These are phyloP conservation scores for Barnettozyma vustinii DNA, from an alignment of 805 yeast species.

Conservation along the genomic window DNA sequence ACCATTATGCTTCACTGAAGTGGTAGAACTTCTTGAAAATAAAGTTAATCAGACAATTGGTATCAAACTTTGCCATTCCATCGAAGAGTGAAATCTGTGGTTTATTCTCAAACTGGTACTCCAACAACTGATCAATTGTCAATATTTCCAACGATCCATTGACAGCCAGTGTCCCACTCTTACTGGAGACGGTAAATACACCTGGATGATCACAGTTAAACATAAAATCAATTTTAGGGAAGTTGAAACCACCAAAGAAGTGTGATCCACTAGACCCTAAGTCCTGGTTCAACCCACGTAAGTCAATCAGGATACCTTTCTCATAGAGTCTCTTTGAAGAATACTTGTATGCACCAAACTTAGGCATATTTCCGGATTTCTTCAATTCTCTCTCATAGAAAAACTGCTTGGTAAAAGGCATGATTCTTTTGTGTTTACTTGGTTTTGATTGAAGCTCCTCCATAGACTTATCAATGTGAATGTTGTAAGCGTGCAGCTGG, in stretches of 20 bases:
- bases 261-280: conserved; percentile 33
- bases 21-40: conserved; percentile 75
- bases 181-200: conserved; percentile 67
- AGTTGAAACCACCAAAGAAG: conserved; percentile 38
- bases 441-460: conserved; percentile 40
- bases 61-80: conserved; percentile 62
- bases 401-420: conserved; percentile 67
- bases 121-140: conserved; percentile 66
- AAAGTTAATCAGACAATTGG: conserved; percentile 61
- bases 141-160: conserved; percentile 49
- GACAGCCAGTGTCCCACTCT: conserved; percentile 63
- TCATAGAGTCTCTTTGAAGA: conserved; percentile 72
- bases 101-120: conserved; percentile 66
- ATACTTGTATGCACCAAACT: conserved; percentile 74
- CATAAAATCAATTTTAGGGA: conserved; percentile 66
- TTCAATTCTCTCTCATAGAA: conserved; percentile 69
- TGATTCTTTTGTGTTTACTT: conserved; percentile 27
- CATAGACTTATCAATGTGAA: conserved; percentile 47
- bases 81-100: conserved; percentile 52
- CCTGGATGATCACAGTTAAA: conserved; percentile 74
- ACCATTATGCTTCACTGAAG: conserved; percentile 17
- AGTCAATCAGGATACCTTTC: conserved; percentile 56
- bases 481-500: conserved; percentile 38
- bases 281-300: conserved; percentile 46
- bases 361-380: conserved; percentile 60